A percentile compares a stretch with the other conserved stretches of the same genome.
phyloP scores from a whole-genome alignment of 1,139 yeast genomes.

The Kodamaea suecica region DNA sequence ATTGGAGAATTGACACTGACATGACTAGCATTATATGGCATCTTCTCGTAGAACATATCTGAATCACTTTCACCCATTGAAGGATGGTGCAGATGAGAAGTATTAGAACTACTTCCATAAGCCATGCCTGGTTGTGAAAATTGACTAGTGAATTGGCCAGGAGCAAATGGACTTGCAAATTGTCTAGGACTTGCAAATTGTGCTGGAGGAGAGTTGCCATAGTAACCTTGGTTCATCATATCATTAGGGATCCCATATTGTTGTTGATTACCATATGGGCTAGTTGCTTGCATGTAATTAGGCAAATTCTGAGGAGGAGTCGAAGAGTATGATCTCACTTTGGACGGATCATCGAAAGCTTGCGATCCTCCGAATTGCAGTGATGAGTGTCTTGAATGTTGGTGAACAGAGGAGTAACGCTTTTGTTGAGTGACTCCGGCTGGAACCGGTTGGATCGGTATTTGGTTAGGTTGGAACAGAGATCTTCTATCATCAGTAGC shows the following conservation, averaged over 20 bases:
- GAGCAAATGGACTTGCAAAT: too few relatives aligned
- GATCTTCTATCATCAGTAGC: not conserved
- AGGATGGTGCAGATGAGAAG: not conserved
- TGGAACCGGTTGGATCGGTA: conserved; percentile 1
- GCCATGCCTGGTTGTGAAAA: not conserved
- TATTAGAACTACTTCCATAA: not conserved
- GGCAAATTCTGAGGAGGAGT: conserved; percentile 6
- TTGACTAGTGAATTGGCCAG: not conserved
- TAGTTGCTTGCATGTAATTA: conserved; percentile 6
- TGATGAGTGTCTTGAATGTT: conserved; percentile 13
- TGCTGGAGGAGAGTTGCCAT: too few relatives aligned
- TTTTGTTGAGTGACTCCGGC: conserved; percentile 7
- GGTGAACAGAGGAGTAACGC: conserved; percentile 8
- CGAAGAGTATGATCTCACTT: conserved; percentile 4
- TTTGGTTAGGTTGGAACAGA: too few relatives aligned
- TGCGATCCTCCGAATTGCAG: conserved; percentile 2
- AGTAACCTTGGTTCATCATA: too few relatives aligned
- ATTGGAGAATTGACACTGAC: conserved; percentile 12
- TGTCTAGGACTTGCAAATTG: too few relatives aligned
- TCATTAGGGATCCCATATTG: too few relatives aligned
- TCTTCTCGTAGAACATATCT: conserved; percentile 17
- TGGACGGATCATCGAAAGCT: conserved; percentile 2
- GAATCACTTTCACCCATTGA: conserved; percentile 12
- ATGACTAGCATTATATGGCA: conserved; percentile 4
- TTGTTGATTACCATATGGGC: conserved; percentile 10